Conservation (phyloP, 2,329 filamentous ascomycete species). For the Hirsutella thompsonii region DNA sequence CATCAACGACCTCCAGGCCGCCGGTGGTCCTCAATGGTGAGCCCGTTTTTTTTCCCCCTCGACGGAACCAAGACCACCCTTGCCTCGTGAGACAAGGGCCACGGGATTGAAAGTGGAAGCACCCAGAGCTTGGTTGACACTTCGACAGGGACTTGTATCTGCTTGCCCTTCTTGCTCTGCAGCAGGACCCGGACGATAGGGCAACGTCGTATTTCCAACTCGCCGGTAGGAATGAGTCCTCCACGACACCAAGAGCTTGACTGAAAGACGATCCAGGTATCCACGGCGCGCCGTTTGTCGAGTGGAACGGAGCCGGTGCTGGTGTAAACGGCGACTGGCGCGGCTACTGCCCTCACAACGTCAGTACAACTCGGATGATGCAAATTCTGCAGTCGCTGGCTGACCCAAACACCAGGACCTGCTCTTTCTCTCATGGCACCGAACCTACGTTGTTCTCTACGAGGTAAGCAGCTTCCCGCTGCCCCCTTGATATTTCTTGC, state of each 20-base stretch:
- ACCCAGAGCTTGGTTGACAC: background rate
- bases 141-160: slow-evolving; percentile 34
- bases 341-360: slow-evolving; percentile 34
- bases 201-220: slow-evolving; percentile 37
- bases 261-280: slow-evolving; percentile 15
- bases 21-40: slow-evolving; percentile 1
- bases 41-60: background rate
- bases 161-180: slow-evolving; percentile 29
- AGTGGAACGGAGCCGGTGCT: slow-evolving; percentile 28
- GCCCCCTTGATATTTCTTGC: too few relatives aligned
- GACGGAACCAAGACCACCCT: too few relatives aligned
- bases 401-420: slow-evolving; percentile 23
- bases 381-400: background rate
- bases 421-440: slow-evolving; percentile 42
- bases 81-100: too few relatives aligned
- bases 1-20: slow-evolving; percentile 1
- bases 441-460: slow-evolving; percentile 38
- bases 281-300: slow-evolving; percentile 26
- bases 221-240: slow-evolving; percentile 25
- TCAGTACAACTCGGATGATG: slow-evolving; percentile 12
- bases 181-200: slow-evolving; percentile 25
- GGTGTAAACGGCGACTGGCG: slow-evolving; percentile 15
- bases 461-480: slow-evolving; percentile 30
- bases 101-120: too few relatives aligned
- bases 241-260: background rate